Evolutionary conservation across 805 yeast species (phyloP), one percentile per base, ranked within the genome.

Genomic region (Brettanomyces nanus): DNA sequence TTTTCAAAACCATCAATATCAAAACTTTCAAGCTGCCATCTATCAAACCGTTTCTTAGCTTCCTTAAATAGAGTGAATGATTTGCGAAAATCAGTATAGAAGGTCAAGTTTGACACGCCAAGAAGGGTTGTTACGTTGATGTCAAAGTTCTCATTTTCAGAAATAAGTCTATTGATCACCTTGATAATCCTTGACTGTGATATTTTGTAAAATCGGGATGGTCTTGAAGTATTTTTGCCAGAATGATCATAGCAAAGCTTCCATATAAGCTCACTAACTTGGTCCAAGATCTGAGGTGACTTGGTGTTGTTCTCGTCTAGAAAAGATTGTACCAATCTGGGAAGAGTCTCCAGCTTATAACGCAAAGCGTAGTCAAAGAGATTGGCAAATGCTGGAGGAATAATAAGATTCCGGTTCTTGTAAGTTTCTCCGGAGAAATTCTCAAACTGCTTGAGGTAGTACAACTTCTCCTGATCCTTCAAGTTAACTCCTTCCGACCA

Each of bases 11-110:
- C 56, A 17, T 50, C 56, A n/a, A 58, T 50, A 36, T 58, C 53
- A 34, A 58, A 57, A 21, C 51, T 49, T 28, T 54, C 52, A 7
- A 58, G 37, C 37, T 55, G 54, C 62, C 62, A 58, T 33, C 46
- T 49, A 35, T 58, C 58, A 36, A 58, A 58, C 35, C 51, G 48
- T 19, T 41, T 46, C 34, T 56, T 54, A 3, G 62, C 62, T 18
- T 50, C 47, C 35, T 53, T 48, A 29, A 49, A 53, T 30, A 54
- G 37, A 14, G 39, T 43, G 29, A 41, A 46, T 2, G 59, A 42
- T 34, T 56, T 56, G 6, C 41, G 36, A 5, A 43, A 49, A 38
- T 51, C 43, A 18, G 31, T 43, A 35, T 44, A 49, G 35, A 42
- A 56, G 6, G 58, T 39, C 11, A 52, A 31, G 21, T 54, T 54